Base-by-base conservation (phyloP, 805 yeast species). In the Candida jianshihensis region DNA sequence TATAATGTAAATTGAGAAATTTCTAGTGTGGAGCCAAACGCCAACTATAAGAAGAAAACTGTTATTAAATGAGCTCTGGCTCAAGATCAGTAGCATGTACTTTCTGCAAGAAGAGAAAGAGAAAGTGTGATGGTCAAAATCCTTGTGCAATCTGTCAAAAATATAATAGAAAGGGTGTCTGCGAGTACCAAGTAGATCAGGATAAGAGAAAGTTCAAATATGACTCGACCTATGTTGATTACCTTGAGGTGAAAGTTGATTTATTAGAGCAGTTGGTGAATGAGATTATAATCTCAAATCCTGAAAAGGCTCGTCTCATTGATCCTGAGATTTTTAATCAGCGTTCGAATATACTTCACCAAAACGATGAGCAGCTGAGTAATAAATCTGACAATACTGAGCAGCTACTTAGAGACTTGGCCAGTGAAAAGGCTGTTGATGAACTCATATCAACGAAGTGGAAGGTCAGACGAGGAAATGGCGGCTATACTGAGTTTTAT, bases 371-470 rank as follows among this genome's bases (percentile, higher is more conserved):
- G 17, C 15, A 12, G 16, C 22, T 9, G 8, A 20, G 15, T 7
- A 17, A 25, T 20, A 26, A 25, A 13, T 24, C 15, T 13, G n/a
- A 11, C 13, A 29, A 18, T 18, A 16, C 38, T 5, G 42, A 40
- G 14, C 49, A 46, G 0, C 30, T 37, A 3, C 38, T 44, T 6
- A 54, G 51, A 9, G 39, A 41, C 10, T 35, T 49, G 14, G 52
- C 59, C 2, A 42, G 56, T 40, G 48, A 53, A 3, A 42, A 43
- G 19, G 64, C 63, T 2, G 34, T 60, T 13, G 61, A 60, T 31
- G 63, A 60, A 32, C 42, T 60, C 4, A 47, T 47, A 10, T 54
- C 58, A 0, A 59, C 63, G 4, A 56, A 59, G 6, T 60, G 63
- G 63, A 46, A 53, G 27, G 63, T 59, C 4, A 37, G 58, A 12